Conservation (phyloP, 1,284 basidiomycete species). For the Gymnopus androsaceus region DNA sequence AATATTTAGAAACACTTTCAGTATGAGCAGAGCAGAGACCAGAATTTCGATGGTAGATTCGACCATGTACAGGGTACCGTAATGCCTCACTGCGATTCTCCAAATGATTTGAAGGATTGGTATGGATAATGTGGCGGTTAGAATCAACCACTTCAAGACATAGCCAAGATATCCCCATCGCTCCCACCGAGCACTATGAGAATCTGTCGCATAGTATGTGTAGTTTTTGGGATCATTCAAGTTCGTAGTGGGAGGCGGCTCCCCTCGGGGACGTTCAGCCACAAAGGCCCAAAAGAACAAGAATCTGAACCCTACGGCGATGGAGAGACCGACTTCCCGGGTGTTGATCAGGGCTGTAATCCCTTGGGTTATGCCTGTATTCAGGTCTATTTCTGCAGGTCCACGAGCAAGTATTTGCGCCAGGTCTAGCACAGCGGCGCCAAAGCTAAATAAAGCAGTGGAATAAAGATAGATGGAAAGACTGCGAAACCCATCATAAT, state of each 20-base stretch:
- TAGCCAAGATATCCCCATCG: constrained; percentile 61
- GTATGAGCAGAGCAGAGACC: constrained; percentile 56
- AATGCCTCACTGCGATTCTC: constrained; percentile 51
- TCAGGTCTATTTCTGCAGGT: constrained; percentile 26
- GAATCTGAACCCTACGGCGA: constrained; percentile 60
- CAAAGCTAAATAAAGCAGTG: constrained; percentile 60
- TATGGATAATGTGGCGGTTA: constrained; percentile 47
- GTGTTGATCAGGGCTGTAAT: constrained; percentile 44
- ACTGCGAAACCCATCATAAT: constrained; percentile 32
- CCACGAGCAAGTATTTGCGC: constrained; percentile 51
- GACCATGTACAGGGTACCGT: constrained; percentile 56
- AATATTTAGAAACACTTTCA: constrained; percentile 64
- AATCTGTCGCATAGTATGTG: constrained; percentile 1
- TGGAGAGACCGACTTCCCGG: constrained; percentile 60
- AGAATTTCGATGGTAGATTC: constrained; percentile 61
- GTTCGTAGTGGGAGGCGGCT: constrained; percentile 27
- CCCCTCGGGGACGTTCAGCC: constrained; percentile 53
- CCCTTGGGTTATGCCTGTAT: constrained; percentile 32
- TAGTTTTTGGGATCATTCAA: constrained; percentile 17
- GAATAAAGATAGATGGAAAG: constrained; percentile 53
- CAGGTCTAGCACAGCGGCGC: constrained; percentile 68
- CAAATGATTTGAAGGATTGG: constrained; percentile 64
- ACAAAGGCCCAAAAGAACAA: constrained; percentile 72
- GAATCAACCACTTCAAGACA: constrained; percentile 51
- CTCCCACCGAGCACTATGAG: constrained; percentile 62